phyloP scores from a whole-genome alignment of 2,329 filamentous ascomycete genomes.

The Aspergillus tamarii region DNA sequence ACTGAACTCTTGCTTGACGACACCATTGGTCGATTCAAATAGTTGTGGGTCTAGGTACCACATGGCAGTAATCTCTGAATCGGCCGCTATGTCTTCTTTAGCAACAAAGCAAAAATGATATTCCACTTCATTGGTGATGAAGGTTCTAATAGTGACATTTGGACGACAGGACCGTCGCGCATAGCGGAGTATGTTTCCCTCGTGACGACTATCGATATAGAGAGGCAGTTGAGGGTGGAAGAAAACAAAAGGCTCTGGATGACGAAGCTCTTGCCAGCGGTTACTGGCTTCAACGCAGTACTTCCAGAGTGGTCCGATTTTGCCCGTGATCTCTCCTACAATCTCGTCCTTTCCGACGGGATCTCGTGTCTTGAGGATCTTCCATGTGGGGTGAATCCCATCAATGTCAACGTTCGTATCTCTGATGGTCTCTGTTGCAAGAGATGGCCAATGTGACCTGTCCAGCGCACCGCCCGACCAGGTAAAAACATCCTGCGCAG shows the following conservation, averaged over 20 bases:
- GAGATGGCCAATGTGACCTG: constrained; percentile 55
- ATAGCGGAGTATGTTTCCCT: constrained; percentile 84
- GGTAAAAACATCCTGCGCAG: constrained; percentile 71
- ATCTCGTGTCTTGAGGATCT: constrained; percentile 57
- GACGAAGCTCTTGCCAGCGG: constrained; percentile 66
- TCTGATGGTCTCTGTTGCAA: constrained; percentile 58
- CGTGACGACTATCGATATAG: constrained; percentile 87
- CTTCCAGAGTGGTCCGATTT: constrained; percentile 72
- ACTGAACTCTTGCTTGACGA: constrained; percentile 45
- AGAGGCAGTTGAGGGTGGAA: constrained; percentile 87
- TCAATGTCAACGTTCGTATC: constrained; percentile 52
- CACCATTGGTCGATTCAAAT: constrained; percentile 40
- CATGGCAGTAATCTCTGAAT: constrained; percentile 52
- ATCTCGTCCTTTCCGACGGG: constrained; percentile 57
- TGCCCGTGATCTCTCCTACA: constrained; percentile 75
- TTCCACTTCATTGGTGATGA: constrained; percentile 74
- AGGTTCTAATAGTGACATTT: constrained; percentile 85
- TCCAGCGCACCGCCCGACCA: constrained; percentile 59
- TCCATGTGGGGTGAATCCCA: constrained; percentile 69
- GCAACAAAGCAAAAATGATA: constrained; percentile 95
- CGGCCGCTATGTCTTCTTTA: constrained; percentile 71
- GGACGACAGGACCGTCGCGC: constrained; percentile 90
- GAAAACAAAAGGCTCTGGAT: constrained; percentile 72
- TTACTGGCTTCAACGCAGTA: constrained; percentile 70
- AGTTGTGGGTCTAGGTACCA: constrained; percentile 52